phyloP scores from a whole-genome alignment of 2,329 filamentous ascomycete genomes.

The Fusarium chuoi region DNA sequence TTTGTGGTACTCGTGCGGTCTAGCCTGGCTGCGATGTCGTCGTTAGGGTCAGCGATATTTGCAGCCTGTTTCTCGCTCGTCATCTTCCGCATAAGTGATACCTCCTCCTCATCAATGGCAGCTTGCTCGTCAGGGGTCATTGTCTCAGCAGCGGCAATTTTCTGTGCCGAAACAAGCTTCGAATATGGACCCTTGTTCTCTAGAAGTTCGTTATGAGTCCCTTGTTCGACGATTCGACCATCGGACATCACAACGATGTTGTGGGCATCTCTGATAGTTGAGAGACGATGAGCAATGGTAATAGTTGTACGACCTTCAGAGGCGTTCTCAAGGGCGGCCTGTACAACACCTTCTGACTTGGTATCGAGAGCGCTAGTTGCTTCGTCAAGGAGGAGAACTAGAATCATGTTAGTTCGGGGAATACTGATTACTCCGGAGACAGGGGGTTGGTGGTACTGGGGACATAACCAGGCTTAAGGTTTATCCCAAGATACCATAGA shows the following conservation, averaged over 20 bases:
- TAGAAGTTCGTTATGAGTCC: conserved; percentile 84
- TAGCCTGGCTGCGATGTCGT: conserved; percentile 68
- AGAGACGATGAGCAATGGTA: conserved; percentile 93
- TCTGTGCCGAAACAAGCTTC: conserved; percentile 88
- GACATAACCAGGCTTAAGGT: not conserved
- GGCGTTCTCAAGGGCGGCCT: conserved; percentile 89
- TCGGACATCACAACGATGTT: conserved; percentile 94
- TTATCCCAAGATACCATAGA: not conserved
- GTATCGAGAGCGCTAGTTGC: conserved; percentile 95
- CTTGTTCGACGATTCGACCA: conserved; percentile 91
- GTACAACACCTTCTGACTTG: conserved; percentile 92
- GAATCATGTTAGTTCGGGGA: conserved; percentile 8
- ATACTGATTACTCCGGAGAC: too few relatives aligned
- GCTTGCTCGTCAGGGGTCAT: conserved; percentile 62
- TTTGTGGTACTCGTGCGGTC: conserved; percentile 65
- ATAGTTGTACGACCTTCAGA: conserved; percentile 91
- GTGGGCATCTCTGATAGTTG: conserved; percentile 92
- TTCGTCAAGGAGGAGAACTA: conserved; percentile 88
- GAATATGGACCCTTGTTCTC: conserved; percentile 78
- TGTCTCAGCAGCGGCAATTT: conserved; percentile 73
- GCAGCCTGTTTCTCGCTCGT: conserved; percentile 54
- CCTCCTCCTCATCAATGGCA: conserved; percentile 60
- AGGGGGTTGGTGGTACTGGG: not conserved
- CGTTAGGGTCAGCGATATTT: conserved; percentile 67
- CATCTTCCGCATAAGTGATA: conserved; percentile 61